phyloP scores from a whole-genome alignment of 2,329 filamentous ascomycete genomes.

The Pseudohalonectria lignicola region DNA sequence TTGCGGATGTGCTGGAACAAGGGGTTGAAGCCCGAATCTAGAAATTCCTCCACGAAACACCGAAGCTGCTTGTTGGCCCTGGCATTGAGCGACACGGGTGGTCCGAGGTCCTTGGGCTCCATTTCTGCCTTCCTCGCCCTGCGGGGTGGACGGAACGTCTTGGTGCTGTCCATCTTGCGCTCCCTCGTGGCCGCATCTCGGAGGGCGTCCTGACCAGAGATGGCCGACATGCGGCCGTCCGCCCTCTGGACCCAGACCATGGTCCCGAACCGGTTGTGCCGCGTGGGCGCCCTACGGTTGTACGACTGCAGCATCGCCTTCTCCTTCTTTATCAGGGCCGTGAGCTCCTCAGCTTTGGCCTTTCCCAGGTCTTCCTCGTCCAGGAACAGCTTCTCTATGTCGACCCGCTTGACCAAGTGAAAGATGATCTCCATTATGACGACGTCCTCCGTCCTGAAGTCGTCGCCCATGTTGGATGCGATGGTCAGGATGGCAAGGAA shows the following conservation, averaged over 20 bases:
- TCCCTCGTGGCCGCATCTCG: slow-evolving; percentile 61
- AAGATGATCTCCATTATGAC: slow-evolving; percentile 87
- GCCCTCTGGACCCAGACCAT: slow-evolving; percentile 95
- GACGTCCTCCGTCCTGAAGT: slow-evolving; percentile 82
- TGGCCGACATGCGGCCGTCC: slow-evolving; percentile 70
- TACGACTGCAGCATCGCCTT: slow-evolving; percentile 70
- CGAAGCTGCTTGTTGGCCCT: slow-evolving; percentile 68
- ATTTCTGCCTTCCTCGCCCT: slow-evolving; percentile 49
- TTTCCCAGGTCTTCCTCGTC: slow-evolving; percentile 60
- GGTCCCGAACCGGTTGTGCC: slow-evolving; percentile 90
- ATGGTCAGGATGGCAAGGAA: slow-evolving; percentile 77
- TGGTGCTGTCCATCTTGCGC: slow-evolving; percentile 80
- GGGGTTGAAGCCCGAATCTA: slow-evolving; percentile 93
- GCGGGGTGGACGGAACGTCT: slow-evolving; percentile 79
- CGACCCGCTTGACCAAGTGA: slow-evolving; percentile 82
- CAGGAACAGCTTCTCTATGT: slow-evolving; percentile 77
- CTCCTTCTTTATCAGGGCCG: slow-evolving; percentile 68
- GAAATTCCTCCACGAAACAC: slow-evolving; percentile 80
- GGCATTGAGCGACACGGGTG: slow-evolving; percentile 56
- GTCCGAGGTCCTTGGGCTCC: slow-evolving; percentile 66
- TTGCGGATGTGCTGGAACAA: slow-evolving; percentile 76
- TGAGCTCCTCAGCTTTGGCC: slow-evolving; percentile 62
- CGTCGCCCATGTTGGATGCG: slow-evolving; percentile 85
- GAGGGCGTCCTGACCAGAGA: slow-evolving; percentile 82
- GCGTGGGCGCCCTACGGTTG: slow-evolving; percentile 66